Evolutionary conservation across 192 early-diverging fungal species (phyloP).

Genomic region (Phycomyces nitens): DNA sequence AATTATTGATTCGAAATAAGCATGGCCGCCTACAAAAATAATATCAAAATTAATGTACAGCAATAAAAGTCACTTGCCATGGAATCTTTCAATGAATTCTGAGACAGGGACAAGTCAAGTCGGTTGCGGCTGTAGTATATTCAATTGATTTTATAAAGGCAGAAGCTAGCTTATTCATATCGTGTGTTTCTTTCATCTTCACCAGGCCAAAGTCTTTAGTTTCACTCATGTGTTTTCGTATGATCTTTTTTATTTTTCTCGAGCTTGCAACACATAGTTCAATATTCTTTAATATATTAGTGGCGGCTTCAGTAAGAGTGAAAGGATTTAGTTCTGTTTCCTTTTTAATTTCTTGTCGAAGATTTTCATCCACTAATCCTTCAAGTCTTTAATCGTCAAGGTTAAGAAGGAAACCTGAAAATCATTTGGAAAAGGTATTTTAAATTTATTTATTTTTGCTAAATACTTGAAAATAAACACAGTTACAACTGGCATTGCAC

Average conservation of each 20-base stretch:
- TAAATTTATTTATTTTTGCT: neutral
- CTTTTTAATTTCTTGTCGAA: neutral
- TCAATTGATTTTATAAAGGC: constrained; percentile 4
- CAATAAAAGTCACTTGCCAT: neutral
- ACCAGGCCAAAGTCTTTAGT: constrained; percentile 8
- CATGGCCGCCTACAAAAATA: constrained; percentile 8
- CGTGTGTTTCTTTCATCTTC: no score
- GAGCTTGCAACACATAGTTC: constrained; percentile 7
- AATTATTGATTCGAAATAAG: constrained; percentile 6
- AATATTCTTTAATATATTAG: no score
- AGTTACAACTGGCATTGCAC: neutral
- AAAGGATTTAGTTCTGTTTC: neutral
- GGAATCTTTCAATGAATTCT: neutral
- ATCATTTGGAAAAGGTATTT: neutral
- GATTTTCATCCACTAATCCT: neutral
- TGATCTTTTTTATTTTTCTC: constrained; percentile 9
- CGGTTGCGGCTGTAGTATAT: constrained; percentile 3
- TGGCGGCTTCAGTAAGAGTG: neutral
- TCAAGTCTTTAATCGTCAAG: neutral
- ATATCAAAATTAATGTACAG: neutral
- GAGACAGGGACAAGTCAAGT: neutral
- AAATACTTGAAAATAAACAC: neutral
- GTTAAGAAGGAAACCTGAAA: neutral
- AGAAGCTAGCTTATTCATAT: no score
- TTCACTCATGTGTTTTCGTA: constrained; percentile 5